phyloP scores from a whole-genome alignment of 2,329 filamentous ascomycete species.

The Aspergillus candidus region DNA sequence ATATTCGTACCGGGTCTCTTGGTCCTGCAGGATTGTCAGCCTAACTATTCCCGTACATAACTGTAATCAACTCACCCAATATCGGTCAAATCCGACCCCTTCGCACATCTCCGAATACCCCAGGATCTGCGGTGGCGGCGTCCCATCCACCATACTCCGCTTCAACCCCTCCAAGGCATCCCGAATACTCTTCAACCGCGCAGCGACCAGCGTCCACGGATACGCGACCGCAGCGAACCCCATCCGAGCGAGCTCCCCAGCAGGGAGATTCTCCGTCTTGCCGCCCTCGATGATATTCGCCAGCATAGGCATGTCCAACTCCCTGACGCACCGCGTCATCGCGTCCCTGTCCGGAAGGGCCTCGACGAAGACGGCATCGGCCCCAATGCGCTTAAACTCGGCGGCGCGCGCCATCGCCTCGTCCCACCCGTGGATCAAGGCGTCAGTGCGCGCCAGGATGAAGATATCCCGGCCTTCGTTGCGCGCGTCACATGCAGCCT shows the following conservation, averaged over 20 bases:
- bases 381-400: constrained; percentile 41
- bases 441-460: constrained; percentile 43
- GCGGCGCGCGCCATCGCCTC: constrained; percentile 40
- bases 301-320: constrained; percentile 36
- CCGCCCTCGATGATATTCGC: constrained; percentile 44
- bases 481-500: constrained; percentile 43
- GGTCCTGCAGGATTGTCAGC: constrained; percentile 20
- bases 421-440: constrained; percentile 35
- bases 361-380: constrained; percentile 43
- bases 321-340: constrained; percentile 36
- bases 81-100: constrained; percentile 43
- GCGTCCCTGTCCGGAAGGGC: constrained; percentile 40
- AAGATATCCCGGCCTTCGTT: constrained; percentile 44
- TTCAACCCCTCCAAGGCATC: constrained; percentile 34
- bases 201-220: constrained; percentile 42
- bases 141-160: constrained; percentile 36
- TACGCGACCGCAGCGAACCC: constrained; percentile 41
- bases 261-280: constrained; percentile 38
- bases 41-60: neutral
- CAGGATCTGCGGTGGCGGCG: constrained; percentile 41
- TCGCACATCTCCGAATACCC: constrained; percentile 42
- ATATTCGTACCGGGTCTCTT: constrained; percentile 18
- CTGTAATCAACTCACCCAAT: constrained; percentile 27
- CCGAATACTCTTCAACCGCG: constrained; percentile 37
- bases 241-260: constrained; percentile 34